A percentile compares a stretch with the other conserved stretches of the same genome.
phyloP scores from a whole-genome alignment of 139 green algal species.

The Chlamydomonas schloesseri region DNA sequence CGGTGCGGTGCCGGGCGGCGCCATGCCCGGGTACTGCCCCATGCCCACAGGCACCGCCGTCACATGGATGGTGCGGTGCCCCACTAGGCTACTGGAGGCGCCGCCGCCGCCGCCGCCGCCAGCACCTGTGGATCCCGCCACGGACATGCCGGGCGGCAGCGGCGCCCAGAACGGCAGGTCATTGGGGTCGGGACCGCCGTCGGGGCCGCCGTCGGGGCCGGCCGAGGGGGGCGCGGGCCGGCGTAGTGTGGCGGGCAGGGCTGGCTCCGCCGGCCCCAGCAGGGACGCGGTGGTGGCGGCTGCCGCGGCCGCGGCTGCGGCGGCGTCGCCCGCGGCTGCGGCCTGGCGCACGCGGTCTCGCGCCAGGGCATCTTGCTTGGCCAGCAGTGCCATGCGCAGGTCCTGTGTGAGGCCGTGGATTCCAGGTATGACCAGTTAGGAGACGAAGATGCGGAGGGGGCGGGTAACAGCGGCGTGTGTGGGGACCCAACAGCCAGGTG shows the following conservation, averaged over 20 bases:
- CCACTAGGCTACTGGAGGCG: neutral
- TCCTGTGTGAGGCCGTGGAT: slow-evolving; percentile 8
- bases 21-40: slow-evolving; percentile 13
- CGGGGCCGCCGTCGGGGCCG: neutral
- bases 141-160: no score
- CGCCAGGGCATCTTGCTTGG: slow-evolving; percentile 34
- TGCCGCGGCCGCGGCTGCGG: neutral
- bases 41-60: neutral
- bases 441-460: no score
- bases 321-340: neutral
- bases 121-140: no score
- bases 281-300: slow-evolving; percentile 6
- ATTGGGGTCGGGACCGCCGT: neutral
- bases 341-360: neutral
- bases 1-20: slow-evolving; percentile 6
- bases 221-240: neutral
- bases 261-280: slow-evolving; percentile 14
- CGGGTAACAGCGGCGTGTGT: no score
- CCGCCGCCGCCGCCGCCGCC: neutral
- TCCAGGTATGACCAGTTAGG: no score
- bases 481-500: no score
- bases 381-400: neutral
- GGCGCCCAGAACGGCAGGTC: slow-evolving; percentile 11
- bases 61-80: neutral
- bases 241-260: neutral